Conservation (phyloP, 768 basidiomycete species). For the Russula sp. region DNA sequence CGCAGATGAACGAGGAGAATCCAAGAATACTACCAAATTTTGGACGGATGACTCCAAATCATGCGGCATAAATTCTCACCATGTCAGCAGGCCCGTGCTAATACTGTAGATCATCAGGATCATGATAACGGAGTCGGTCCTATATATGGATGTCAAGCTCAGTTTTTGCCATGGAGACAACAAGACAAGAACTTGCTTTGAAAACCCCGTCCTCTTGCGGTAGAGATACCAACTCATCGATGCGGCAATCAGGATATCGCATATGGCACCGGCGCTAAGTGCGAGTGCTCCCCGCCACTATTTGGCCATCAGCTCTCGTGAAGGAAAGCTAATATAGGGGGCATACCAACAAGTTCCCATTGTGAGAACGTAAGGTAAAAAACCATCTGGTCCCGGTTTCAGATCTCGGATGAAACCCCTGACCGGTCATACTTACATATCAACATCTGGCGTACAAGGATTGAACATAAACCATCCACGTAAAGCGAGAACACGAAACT, state of each 20-base stretch:
- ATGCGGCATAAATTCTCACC: slow-evolving; percentile 11
- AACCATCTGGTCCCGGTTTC: slow-evolving; percentile 13
- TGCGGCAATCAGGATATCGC: slow-evolving; percentile 43
- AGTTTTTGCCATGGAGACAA: background rate
- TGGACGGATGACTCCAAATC: background rate
- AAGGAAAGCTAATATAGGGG: background rate
- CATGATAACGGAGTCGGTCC: slow-evolving; percentile 26
- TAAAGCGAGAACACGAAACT: slow-evolving; percentile 5
- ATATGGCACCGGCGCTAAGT: slow-evolving; percentile 38
- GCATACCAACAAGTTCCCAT: slow-evolving; percentile 30
- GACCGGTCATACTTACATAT: slow-evolving; percentile 31
- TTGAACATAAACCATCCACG: background rate
- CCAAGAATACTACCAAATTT: slow-evolving; percentile 20
- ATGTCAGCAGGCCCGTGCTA: slow-evolving; percentile 25
- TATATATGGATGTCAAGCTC: slow-evolving; percentile 1
- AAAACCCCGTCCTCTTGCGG: slow-evolving; percentile 39
- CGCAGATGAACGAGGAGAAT: slow-evolving; percentile 14
- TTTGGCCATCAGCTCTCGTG: background rate
- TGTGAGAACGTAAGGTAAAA: slow-evolving; percentile 30
- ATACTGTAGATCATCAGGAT: slow-evolving; percentile 25
- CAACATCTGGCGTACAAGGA: slow-evolving; percentile 30
- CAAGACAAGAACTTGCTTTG: slow-evolving; percentile 27
- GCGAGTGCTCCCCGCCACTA: slow-evolving; percentile 46
- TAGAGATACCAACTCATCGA: slow-evolving; percentile 43
- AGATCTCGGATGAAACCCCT: background rate